Evolutionary conservation across 495 filamentous ascomycete species (phyloP).

Genomic region (Cetradonia linearis): DNA sequence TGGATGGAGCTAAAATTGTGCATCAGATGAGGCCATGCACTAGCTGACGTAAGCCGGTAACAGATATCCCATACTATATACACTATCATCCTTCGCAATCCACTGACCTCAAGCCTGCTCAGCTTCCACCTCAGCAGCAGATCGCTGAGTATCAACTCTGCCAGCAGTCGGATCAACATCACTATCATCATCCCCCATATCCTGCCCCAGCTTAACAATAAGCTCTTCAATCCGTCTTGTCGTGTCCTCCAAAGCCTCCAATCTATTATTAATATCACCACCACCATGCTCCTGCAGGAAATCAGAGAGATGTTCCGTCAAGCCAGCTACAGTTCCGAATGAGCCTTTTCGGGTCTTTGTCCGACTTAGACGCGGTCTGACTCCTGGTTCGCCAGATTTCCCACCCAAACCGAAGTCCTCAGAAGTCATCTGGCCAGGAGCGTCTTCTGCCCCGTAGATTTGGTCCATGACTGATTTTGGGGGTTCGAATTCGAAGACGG

Average conservation of each 20-base stretch:
- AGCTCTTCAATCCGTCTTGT: conserved; percentile 29
- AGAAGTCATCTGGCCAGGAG: conserved; percentile 32
- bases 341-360: conserved; percentile 26
- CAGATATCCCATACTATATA: neutral
- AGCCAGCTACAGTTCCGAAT: conserved; percentile 25
- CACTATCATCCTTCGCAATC: neutral
- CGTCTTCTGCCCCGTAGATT: conserved; percentile 43
- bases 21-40: too few relatives aligned
- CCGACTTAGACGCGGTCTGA: conserved; percentile 1
- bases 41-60: neutral
- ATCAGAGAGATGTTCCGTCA: conserved; percentile 23
- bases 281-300: conserved; percentile 24
- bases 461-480: conserved; percentile 46
- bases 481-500: conserved; percentile 57
- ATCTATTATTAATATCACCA: conserved; percentile 21
- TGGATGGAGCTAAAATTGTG: too few relatives aligned
- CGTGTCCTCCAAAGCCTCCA: conserved; percentile 28
- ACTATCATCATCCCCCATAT: conserved; percentile 19
- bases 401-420: conserved; percentile 12
- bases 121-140: neutral
- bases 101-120: neutral
- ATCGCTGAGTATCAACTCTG: neutral
- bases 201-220: conserved; percentile 23
- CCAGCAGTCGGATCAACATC: neutral
- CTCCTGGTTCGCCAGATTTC: conserved; percentile 8